Base-by-base conservation (phyloP, 768 basidiomycete species). In the Mycena leptocephala region DNA sequence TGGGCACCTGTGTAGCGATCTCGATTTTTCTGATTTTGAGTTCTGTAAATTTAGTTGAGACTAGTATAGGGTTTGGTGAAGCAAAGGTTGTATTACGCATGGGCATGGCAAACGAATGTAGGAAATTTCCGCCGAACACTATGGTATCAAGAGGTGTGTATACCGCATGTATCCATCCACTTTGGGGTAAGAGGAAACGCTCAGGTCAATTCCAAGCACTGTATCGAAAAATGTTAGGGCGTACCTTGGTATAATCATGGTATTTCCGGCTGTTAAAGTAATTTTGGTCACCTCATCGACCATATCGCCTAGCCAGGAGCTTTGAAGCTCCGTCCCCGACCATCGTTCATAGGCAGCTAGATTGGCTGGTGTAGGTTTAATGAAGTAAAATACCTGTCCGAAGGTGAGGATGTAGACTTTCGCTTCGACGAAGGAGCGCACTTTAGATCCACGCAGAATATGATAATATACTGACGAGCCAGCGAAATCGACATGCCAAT, bases 151-250 rank as follows among this genome's bases (percentile, higher is more conserved):
- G 85, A 0, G 98, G 98, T 0, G 98, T 99, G 84, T 96, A 93
- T 95, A 99, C 98, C 14, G 97, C 96, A 82, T 99, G 98, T 74
- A 99, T 99, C 95, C 98, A 99, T 0, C 98, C 98, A 1, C 96
- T 78, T 32, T 35, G 9, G 11, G 3, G 37, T 30, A 22, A 56
- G 4, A 22, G 6, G n/a, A 14, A 32, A 56, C 18, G 26, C 2
- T 26, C 4, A 24, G 11, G 30, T 69, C 53, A 48, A 53, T 51
- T 39, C 16, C 7, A 20, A 41, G 39, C 0, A n/a, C 10, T 37
- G 4, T 46, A 6, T 14, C 43, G 18, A 7, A 62, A 13, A 56
- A 11, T 30, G 9, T 32, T 5, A 30, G 8, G 18, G 20, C 70
- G 26, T 51, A 72, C 77, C 77, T 94, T 2, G 98, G 97, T 67